Percentiles rank a stretch among this genome's conserved stretches.
phyloP scores from a whole-genome alignment of 176 grass and related monocot species.

The Triticum dicoccoides region DNA sequence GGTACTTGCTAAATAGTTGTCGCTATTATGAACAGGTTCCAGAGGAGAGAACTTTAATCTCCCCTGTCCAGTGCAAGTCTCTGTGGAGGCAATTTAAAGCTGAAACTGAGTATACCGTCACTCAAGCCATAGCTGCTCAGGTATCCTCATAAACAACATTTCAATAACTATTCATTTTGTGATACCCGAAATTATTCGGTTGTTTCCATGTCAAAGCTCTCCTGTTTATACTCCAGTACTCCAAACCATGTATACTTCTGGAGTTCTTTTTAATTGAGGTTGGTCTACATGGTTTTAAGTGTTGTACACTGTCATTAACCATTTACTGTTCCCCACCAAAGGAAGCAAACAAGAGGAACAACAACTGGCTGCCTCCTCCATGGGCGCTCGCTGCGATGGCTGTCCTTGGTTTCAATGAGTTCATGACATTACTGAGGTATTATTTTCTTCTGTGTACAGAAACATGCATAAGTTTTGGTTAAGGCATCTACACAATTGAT shows the following conservation, averaged over 20 bases:
- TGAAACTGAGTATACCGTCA: constrained; percentile 91
- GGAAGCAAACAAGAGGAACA: constrained; percentile 98
- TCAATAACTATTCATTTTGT: constrained; percentile 4
- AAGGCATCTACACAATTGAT: background rate
- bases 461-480: background rate
- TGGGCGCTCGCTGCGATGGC: constrained; percentile 94
- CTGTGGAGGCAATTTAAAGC: constrained; percentile 94
- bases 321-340: constrained; percentile 32
- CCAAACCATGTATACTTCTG: background rate
- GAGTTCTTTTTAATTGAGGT: background rate
- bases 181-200: background rate
- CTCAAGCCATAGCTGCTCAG: constrained; percentile 91
- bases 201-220: background rate
- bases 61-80: constrained; percentile 88
- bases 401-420: constrained; percentile 95
- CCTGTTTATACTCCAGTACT: background rate
- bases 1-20: constrained; percentile 16
- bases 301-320: background rate
- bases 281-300: background rate
- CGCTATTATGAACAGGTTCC: constrained; percentile 48
- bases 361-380: constrained; percentile 94
- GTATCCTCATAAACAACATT: constrained; percentile 30
- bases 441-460: constrained; percentile 4
- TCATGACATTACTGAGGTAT: constrained; percentile 96
- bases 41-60: constrained; percentile 74